Conservation (phyloP, 2,329 filamentous ascomycete species). For the Epichloe gansuensis region DNA sequence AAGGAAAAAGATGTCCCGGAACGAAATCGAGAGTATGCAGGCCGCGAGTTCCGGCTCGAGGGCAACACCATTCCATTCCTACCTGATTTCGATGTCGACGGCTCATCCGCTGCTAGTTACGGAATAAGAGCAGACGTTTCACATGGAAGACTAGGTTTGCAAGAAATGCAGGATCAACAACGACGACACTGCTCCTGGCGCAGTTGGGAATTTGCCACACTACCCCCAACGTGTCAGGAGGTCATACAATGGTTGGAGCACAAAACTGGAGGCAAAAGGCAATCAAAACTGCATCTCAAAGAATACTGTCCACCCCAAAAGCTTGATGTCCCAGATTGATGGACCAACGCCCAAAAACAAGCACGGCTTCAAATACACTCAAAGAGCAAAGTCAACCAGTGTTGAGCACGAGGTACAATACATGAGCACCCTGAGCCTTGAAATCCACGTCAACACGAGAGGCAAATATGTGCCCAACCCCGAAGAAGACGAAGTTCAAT, state of each 20-base stretch:
- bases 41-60: constrained; percentile 68
- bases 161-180: constrained; percentile 37
- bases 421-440: constrained; percentile 93
- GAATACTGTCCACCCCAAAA: constrained; percentile 15
- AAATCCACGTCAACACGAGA: constrained; percentile 82
- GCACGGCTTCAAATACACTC: constrained; percentile 76
- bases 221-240: constrained; percentile 58
- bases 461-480: constrained; percentile 76
- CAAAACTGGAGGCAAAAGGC: constrained; percentile 9
- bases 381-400: constrained; percentile 60
- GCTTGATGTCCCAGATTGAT: constrained; percentile 70
- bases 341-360: constrained; percentile 73
- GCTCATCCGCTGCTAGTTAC: constrained; percentile 39
- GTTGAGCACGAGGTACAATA: constrained; percentile 79
- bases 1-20: constrained; percentile 72
- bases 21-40: constrained; percentile 70
- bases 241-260: constrained; percentile 57
- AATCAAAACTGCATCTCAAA: constrained; percentile 8
- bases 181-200: constrained; percentile 36
- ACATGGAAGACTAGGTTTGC: constrained; percentile 38
- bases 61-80: constrained; percentile 69
- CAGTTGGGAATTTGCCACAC: constrained; percentile 63
- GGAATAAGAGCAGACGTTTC: constrained; percentile 37
- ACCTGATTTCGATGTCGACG: constrained; percentile 60
- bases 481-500: constrained; percentile 76